Evolutionary conservation across 768 basidiomycete species (phyloP).

Genomic region (Tephrocybe sp.): DNA sequence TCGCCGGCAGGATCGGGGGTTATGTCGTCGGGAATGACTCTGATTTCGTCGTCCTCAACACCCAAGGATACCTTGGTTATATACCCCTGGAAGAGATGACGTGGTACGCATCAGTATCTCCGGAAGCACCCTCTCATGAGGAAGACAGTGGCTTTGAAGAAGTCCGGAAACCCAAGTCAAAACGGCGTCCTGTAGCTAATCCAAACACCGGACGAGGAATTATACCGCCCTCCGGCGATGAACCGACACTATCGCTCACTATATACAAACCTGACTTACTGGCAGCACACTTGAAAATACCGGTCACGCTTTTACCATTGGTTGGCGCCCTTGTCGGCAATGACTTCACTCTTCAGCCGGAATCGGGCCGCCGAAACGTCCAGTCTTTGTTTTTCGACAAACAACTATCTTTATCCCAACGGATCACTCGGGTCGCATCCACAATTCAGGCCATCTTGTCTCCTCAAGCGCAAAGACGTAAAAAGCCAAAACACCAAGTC

Average conservation of each 20-base stretch:
- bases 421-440: conserved; percentile 64
- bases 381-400: conserved; percentile 72
- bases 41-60: conserved; percentile 77
- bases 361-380: conserved; percentile 46
- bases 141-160: conserved; percentile 59
- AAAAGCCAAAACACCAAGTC: conserved; percentile 53
- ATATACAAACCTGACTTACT: conserved; percentile 63
- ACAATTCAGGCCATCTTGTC: conserved; percentile 57
- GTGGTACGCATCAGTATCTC: conserved; percentile 46
- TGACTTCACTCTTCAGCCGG: conserved; percentile 63
- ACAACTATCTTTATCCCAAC: conserved; percentile 53
- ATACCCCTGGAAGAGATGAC: conserved; percentile 76
- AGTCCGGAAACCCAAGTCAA: conserved; percentile 53
- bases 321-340: conserved; percentile 80
- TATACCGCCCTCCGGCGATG: conserved; percentile 52
- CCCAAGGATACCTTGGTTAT: conserved; percentile 76
- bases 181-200: conserved; percentile 36
- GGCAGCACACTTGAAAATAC: conserved; percentile 65
- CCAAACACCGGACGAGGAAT: conserved; percentile 34
- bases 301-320: conserved; percentile 71
- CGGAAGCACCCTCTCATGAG: conserved; percentile 31
- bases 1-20: conserved; percentile 70
- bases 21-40: conserved; percentile 82
- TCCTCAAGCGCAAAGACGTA: conserved; percentile 44
- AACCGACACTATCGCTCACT: conserved; percentile 51